A percentile compares a stretch with the other conserved stretches of the same genome.
Conservation (phyloP, 1,284 basidiomycete species). For the Porphyrellus sp. region DNA sequence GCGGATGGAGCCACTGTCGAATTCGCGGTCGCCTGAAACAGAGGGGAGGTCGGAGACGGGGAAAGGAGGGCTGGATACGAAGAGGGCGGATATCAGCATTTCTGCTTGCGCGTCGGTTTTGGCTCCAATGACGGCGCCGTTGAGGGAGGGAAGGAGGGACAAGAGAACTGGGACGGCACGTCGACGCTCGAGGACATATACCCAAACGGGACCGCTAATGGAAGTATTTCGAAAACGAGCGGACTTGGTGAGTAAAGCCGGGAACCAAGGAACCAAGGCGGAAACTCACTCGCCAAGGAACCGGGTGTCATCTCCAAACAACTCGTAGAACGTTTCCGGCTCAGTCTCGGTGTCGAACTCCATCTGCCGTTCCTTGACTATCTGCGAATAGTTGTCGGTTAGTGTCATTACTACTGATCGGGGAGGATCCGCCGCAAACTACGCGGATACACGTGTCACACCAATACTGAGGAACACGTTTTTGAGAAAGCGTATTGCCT, state of each 20-base stretch:
- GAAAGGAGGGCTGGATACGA: slow-evolving; percentile 76
- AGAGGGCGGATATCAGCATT: slow-evolving; percentile 69
- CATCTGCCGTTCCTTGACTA: slow-evolving; percentile 80
- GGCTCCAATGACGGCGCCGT: slow-evolving; percentile 71
- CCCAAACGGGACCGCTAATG: slow-evolving; percentile 75
- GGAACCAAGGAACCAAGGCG: slow-evolving; percentile 6
- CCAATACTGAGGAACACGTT: slow-evolving; percentile 3
- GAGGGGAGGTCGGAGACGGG: slow-evolving; percentile 60
- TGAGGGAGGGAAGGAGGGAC: slow-evolving; percentile 69
- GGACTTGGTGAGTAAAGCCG: slow-evolving; percentile 4
- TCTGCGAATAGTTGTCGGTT: slow-evolving; percentile 40
- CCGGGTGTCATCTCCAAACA: slow-evolving; percentile 72
- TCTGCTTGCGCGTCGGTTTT: slow-evolving; percentile 63
- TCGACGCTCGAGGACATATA: slow-evolving; percentile 77
- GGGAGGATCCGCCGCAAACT: slow-evolving; percentile 16
- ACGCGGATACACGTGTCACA: slow-evolving; percentile 13
- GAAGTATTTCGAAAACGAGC: slow-evolving; percentile 1
- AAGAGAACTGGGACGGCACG: slow-evolving; percentile 74
- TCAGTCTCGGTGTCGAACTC: slow-evolving; percentile 77
- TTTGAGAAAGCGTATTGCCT: neutral
- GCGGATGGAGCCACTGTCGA: slow-evolving; percentile 41
- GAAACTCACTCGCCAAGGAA: slow-evolving; percentile 67
- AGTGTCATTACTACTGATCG: neutral
- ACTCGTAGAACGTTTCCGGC: slow-evolving; percentile 68
- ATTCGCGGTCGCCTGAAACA: slow-evolving; percentile 36